A percentile compares a stretch with the other conserved stretches of the same genome.
These are phyloP conservation scores for Domatiomyces catenatus DNA, from an alignment of 2,329 filamentous ascomycete species.

Conservation along the genomic window DNA sequence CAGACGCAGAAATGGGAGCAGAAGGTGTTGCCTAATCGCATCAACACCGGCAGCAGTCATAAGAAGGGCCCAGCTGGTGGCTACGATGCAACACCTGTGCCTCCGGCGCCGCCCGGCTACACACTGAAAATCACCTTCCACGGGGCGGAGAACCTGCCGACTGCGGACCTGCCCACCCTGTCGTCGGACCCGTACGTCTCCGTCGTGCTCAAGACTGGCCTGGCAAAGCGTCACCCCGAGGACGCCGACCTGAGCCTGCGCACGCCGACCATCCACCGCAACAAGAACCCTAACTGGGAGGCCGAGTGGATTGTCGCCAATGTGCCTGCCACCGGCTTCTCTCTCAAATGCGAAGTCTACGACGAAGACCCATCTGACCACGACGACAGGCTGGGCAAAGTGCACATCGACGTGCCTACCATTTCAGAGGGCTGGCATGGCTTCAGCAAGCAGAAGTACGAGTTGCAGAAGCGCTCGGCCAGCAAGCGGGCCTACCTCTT, in stretches of 20 bases:
- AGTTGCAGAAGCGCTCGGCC: constrained; percentile 67
- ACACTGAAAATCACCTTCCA: constrained; percentile 77
- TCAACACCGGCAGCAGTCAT: constrained; percentile 25
- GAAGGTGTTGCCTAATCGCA: constrained; percentile 19
- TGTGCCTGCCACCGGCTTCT: constrained; percentile 64
- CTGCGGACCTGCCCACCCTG: constrained; percentile 60
- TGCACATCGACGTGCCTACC: constrained; percentile 49
- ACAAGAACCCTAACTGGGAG: constrained; percentile 65
- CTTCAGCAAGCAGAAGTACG: constrained; percentile 48
- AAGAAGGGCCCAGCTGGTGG: constrained; percentile 50
- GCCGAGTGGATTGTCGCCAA: constrained; percentile 80
- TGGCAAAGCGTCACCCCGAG: constrained; percentile 70
- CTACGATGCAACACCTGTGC: constrained; percentile 64
- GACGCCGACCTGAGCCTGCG: constrained; percentile 61
- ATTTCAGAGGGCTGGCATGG: constrained; percentile 54
- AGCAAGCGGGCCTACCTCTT: constrained; percentile 76
- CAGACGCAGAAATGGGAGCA: constrained; percentile 26
- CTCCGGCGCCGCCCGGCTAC: constrained; percentile 59
- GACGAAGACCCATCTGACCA: constrained; percentile 79
- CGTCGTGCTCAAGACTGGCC: constrained; percentile 55
- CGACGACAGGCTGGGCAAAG: constrained; percentile 78
- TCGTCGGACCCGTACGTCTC: constrained; percentile 73
- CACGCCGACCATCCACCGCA: constrained; percentile 58
- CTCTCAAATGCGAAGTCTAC: constrained; percentile 70
- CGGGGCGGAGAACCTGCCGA: constrained; percentile 62